These are phyloP conservation scores for Cladophialophora bantiana DNA, from an alignment of 2,329 filamentous ascomycete genomes.

Conservation along the genomic window DNA sequence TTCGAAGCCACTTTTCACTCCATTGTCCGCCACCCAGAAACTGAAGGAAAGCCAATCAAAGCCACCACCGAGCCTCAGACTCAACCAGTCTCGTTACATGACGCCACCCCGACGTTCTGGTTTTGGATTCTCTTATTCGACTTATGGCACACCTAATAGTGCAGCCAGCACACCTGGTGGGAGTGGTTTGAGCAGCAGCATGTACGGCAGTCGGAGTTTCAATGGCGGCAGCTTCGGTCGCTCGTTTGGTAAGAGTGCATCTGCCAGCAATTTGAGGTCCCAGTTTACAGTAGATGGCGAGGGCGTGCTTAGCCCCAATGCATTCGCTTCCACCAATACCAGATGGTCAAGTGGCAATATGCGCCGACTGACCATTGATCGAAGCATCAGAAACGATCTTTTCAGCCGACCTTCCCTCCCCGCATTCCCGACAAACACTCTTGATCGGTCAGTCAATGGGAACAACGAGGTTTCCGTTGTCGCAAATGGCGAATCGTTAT, in stretches of 20 bases:
- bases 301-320: constrained; percentile 83
- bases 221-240: constrained; percentile 70
- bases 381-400: constrained; percentile 74
- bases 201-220: constrained; percentile 44
- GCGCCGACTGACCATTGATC: constrained; percentile 93
- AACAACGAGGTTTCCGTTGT: constrained; percentile 39
- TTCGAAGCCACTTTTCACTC: constrained; percentile 89
- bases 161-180: constrained; percentile 71
- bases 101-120: constrained; percentile 83
- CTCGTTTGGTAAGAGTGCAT: constrained; percentile 84
- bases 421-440: constrained; percentile 47
- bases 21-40: constrained; percentile 77
- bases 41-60: constrained; percentile 71
- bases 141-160: constrained; percentile 81
- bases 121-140: constrained; percentile 92
- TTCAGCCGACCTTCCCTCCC: constrained; percentile 55
- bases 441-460: constrained; percentile 33
- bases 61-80: constrained; percentile 38
- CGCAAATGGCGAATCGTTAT: constrained; percentile 51
- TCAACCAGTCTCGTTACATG: constrained; percentile 77
- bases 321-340: constrained; percentile 74
- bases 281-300: constrained; percentile 75
- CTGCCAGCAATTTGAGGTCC: constrained; percentile 82
- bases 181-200: constrained; percentile 48
- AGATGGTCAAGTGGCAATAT: constrained; percentile 73